A percentile compares a stretch with the other conserved stretches of the same genome.
Evolutionary conservation across 768 basidiomycete genomes (phyloP).

Genomic region (Coprinopsis sp.): DNA sequence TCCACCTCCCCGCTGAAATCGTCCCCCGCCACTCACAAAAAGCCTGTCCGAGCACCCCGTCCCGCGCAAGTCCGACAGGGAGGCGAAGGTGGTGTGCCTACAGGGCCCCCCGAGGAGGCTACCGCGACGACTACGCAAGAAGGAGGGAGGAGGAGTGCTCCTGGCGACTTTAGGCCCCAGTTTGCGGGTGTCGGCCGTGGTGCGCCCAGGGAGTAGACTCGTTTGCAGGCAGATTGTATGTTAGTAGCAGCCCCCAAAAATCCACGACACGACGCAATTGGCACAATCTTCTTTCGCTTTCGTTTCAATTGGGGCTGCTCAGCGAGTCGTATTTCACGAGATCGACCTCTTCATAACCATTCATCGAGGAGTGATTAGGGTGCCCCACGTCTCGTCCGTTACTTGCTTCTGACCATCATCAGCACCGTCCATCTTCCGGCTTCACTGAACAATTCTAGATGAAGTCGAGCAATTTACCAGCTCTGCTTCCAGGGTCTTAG

Average conservation of each 20-base stretch:
- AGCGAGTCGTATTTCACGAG: too few relatives aligned
- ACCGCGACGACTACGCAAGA: constrained; percentile 91
- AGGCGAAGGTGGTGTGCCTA: constrained; percentile 78
- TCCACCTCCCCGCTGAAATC: constrained; percentile 92
- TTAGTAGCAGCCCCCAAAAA: too few relatives aligned
- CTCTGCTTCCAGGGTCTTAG: too few relatives aligned
- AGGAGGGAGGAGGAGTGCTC: constrained; percentile 85
- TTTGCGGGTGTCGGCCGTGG: constrained; percentile 89
- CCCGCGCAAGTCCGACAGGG: constrained; percentile 72
- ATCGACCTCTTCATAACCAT: too few relatives aligned
- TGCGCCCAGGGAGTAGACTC: constrained; percentile 62
- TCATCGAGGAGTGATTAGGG: too few relatives aligned
- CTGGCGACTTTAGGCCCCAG: constrained; percentile 84
- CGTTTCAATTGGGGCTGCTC: too few relatives aligned
- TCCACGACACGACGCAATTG: not conserved
- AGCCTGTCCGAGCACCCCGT: constrained; percentile 82
- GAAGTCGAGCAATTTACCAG: too few relatives aligned
- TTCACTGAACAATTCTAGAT: too few relatives aligned
- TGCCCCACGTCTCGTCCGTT: too few relatives aligned
- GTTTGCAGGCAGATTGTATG: constrained; percentile 4
- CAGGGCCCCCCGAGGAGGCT: constrained; percentile 81
- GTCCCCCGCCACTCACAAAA: constrained; percentile 98
- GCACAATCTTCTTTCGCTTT: not conserved
- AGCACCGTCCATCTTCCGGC: too few relatives aligned
- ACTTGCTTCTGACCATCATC: too few relatives aligned